These are phyloP conservation scores for Cutaneotrichosporon mucoides DNA, from an alignment of 1,284 basidiomycete species.

Conservation along the genomic window DNA sequence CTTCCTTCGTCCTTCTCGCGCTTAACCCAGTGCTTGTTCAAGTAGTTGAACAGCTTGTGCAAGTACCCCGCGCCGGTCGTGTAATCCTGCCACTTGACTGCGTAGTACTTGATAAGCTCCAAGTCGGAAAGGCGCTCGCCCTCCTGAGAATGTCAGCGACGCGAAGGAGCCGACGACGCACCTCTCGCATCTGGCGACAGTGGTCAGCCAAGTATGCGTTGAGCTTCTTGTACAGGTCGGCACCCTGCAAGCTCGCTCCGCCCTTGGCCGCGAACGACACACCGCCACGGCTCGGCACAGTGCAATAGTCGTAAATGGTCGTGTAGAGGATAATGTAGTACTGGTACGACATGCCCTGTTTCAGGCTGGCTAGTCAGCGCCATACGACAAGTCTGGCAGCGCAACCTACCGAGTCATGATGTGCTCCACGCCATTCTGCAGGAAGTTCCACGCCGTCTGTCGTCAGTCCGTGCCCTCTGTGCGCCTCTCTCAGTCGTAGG, in stretches of 20 bases:
- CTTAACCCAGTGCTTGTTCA: conserved; percentile 99
- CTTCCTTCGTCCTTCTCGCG: conserved; percentile 96
- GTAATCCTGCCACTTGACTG: conserved; percentile 90
- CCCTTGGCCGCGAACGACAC: conserved; percentile 52
- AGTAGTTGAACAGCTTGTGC: conserved; percentile 90
- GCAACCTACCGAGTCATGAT: conserved; percentile 69
- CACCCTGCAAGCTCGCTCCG: conserved; percentile 91
- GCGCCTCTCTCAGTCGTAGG: no score
- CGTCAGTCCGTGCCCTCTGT: conserved; percentile 1
- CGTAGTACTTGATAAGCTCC: conserved; percentile 85
- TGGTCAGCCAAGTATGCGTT: conserved; percentile 78
- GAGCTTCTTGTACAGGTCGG: conserved; percentile 88
- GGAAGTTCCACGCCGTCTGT: conserved; percentile 81
- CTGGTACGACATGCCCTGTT: conserved; percentile 81
- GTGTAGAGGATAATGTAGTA: conserved; percentile 93
- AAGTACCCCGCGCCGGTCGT: conserved; percentile 95
- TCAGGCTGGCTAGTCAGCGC: conserved; percentile 53
- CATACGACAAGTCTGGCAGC: not conserved
- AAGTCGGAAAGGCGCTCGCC: conserved; percentile 79
- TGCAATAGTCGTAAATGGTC: conserved; percentile 95
- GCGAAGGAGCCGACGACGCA: conserved; percentile 44
- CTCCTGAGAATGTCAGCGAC: conserved; percentile 53
- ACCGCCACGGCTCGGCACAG: conserved; percentile 39
- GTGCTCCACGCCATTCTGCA: conserved; percentile 84
- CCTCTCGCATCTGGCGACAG: conserved; percentile 63